Conservation (phyloP, 106 monocot species). For the Dioscorea zingiberensis region DNA sequence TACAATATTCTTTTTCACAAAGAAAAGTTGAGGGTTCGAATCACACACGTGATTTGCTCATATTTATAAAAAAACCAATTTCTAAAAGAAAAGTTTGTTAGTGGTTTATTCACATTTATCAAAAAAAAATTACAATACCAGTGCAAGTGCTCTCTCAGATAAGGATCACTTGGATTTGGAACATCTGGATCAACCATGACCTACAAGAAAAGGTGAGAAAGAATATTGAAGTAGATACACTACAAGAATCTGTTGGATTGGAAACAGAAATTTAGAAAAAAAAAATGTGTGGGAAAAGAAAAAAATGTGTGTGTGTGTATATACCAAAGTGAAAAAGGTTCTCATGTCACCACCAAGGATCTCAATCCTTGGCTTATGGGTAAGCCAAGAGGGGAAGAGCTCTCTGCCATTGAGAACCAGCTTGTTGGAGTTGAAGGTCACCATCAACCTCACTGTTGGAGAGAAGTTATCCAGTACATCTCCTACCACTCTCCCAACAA, state of each 20-base stretch:
- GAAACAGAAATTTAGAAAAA: not conserved
- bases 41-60: no score
- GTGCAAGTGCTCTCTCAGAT: slow-evolving; percentile 14
- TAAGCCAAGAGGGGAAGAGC: slow-evolving; percentile 6
- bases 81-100: no score
- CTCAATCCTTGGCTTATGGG: slow-evolving; percentile 6
- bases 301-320: not conserved
- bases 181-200: slow-evolving; percentile 14
- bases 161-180: slow-evolving; percentile 14
- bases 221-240: no score
- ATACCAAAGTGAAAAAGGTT: slow-evolving; percentile 7
- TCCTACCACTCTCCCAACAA: slow-evolving; percentile 2
- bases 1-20: no score
- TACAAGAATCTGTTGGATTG: no score
- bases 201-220: not conserved
- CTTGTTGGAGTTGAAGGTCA: slow-evolving; percentile 7
- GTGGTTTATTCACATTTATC: no score
- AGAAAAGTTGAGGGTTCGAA: no score
- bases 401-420: slow-evolving; percentile 7
- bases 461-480: slow-evolving; percentile 7
- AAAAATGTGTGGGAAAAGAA: not conserved
- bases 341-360: slow-evolving; percentile 10
- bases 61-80: no score
- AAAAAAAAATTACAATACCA: no score
- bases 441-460: slow-evolving; percentile 2